Conservation (phyloP, 768 basidiomycete genomes). For the Rhodosporidiobolus odoratus region DNA sequence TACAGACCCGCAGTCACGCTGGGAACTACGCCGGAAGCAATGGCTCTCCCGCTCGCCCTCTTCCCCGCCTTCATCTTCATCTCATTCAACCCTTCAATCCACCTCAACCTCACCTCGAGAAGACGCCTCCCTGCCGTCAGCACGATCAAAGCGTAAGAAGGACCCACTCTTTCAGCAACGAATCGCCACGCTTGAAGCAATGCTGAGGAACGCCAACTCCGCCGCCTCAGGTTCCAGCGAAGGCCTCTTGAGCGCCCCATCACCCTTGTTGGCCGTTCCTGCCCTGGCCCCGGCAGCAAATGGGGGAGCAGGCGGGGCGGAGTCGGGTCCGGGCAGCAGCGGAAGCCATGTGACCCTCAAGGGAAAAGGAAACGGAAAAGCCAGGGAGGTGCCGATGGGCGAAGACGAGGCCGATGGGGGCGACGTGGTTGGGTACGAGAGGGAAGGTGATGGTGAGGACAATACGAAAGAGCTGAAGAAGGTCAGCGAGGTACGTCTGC, state of each 20-base stretch:
- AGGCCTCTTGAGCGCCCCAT: background rate
- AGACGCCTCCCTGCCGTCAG: background rate
- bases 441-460: background rate
- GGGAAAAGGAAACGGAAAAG: background rate
- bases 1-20: no score
- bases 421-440: background rate
- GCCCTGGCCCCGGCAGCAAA: background rate
- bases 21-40: background rate
- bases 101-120: background rate
- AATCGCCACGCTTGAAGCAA: conserved; percentile 21
- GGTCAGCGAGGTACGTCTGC: conserved; percentile 20
- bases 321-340: conserved; percentile 1
- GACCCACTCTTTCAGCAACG: conserved; percentile 21
- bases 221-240: background rate
- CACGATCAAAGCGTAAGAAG: background rate
- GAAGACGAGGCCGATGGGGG: conserved; percentile 16
- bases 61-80: background rate
- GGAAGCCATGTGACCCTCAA: background rate
- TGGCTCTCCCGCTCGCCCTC: conserved; percentile 17
- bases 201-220: conserved; percentile 15
- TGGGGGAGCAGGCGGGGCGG: background rate
- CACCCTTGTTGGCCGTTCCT: background rate
- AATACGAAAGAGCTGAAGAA: conserved; percentile 19
- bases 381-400: background rate
- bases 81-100: background rate